Conservation (phyloP, 768 basidiomycete species). For the Russula emetica region DNA sequence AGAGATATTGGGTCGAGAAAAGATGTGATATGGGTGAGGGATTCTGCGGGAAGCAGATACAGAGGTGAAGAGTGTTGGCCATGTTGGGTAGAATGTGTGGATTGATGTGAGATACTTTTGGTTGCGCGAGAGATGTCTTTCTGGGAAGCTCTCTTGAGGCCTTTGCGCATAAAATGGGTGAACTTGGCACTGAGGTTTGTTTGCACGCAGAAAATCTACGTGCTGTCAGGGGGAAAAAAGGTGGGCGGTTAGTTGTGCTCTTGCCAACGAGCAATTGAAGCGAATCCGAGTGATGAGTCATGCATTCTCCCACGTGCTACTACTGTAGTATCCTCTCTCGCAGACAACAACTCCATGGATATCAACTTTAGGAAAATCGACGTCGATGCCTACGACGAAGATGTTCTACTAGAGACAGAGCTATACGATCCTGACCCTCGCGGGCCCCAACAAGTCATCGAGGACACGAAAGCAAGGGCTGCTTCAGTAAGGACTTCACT, state of each 20-base stretch:
- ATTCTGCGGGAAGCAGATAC: conserved; percentile 57
- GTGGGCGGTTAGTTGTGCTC: not conserved
- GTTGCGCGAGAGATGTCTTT: conserved; percentile 38
- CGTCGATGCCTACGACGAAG: conserved; percentile 92
- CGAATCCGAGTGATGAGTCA: not conserved
- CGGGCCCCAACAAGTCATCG: conserved; percentile 64
- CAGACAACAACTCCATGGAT: conserved; percentile 35
- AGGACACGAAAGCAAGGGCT: conserved; percentile 73
- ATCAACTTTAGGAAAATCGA: conserved; percentile 86
- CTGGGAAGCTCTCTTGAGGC: conserved; percentile 40
- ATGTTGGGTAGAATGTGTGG: conserved; percentile 36
- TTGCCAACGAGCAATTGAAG: too few relatives aligned
- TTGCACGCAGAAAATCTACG: conserved; percentile 19
- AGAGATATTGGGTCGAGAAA: conserved; percentile 64
- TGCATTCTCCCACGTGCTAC: not conserved
- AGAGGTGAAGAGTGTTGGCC: conserved; percentile 17
- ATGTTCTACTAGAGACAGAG: conserved; percentile 76
- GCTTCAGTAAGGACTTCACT: conserved; percentile 65
- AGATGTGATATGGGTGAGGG: conserved; percentile 71
- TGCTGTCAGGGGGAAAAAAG: not conserved
- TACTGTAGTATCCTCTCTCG: too few relatives aligned
- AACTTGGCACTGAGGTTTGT: not conserved
- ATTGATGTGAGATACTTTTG: conserved; percentile 33
- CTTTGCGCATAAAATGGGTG: conserved; percentile 64
- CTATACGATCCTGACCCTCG: conserved; percentile 85